A percentile compares a stretch with the other conserved stretches of the same genome.
phyloP scores from a whole-genome alignment of 805 yeast species.

The Candida lessepsii region DNA sequence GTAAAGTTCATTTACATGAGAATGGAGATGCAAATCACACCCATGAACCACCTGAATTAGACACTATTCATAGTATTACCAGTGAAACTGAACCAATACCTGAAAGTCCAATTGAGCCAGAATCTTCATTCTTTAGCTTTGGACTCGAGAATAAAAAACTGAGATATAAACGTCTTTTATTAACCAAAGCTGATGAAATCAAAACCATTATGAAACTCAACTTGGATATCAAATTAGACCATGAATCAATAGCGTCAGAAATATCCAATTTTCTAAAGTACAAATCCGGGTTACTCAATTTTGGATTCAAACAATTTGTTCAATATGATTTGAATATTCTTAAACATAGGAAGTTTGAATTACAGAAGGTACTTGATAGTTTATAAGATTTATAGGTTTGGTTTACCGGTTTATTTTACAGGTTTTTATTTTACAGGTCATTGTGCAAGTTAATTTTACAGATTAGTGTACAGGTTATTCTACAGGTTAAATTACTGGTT shows the following conservation, averaged over 20 bases:
- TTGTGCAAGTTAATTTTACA: too few relatives aligned
- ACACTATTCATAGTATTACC: too few relatives aligned
- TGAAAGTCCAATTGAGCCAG: constrained; percentile 2
- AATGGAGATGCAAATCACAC: not conserved
- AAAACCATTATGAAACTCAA: constrained; percentile 43
- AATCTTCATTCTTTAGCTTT: constrained; percentile 31
- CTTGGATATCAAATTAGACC: constrained; percentile 48
- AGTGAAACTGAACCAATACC: not conserved
- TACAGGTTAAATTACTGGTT: too few relatives aligned
- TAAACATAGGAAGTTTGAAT: constrained; percentile 4
- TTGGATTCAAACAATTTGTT: constrained; percentile 34
- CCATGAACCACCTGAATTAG: not conserved
- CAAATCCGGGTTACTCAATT: constrained; percentile 41
- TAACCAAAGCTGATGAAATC: constrained; percentile 41
- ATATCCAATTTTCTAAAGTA: constrained; percentile 56
- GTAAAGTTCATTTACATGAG: constrained; percentile 13
- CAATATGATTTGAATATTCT: not conserved
- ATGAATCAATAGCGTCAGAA: constrained; percentile 64
- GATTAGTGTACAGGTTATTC: too few relatives aligned
- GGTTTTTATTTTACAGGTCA: too few relatives aligned
- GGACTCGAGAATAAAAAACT: constrained; percentile 53
- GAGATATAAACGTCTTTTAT: constrained; percentile 44
- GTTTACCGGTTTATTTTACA: too few relatives aligned
- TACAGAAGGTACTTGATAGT: constrained; percentile 4
- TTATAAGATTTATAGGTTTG: not conserved